These are phyloP conservation scores for Mariannaea elegans DNA, from an alignment of 2,329 filamentous ascomycete genomes.

Conservation along the genomic window DNA sequence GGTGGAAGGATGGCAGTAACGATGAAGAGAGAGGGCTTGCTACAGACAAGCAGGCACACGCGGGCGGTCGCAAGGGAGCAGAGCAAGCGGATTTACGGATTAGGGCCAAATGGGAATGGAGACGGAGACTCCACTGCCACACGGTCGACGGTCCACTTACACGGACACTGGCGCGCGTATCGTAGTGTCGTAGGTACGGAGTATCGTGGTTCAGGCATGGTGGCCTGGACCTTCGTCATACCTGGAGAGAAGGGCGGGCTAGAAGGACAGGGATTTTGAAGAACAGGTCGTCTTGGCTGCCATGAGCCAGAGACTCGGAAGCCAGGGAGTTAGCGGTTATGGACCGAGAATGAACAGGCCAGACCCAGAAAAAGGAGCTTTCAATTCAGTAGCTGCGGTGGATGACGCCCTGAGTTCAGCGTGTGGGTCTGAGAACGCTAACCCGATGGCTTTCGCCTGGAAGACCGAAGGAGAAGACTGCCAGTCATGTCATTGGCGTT, in stretches of 20 bases:
- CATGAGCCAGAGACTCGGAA: constrained; percentile 30
- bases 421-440: constrained; percentile 31
- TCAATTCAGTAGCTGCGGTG: constrained; percentile 19
- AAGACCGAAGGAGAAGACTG: constrained; percentile 19
- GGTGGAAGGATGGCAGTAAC: neutral
- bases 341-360: constrained; percentile 22
- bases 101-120: no score
- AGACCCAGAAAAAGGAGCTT: constrained; percentile 13
- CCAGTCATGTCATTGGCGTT: constrained; percentile 38
- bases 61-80: constrained; percentile 6
- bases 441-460: constrained; percentile 33
- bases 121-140: constrained; percentile 19
- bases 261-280: constrained; percentile 4
- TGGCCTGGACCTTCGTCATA: constrained; percentile 22
- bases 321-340: constrained; percentile 29
- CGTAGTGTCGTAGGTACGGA: neutral
- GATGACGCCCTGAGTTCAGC: constrained; percentile 23
- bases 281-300: neutral
- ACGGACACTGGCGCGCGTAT: constrained; percentile 17
- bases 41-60: neutral
- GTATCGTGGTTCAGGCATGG: neutral
- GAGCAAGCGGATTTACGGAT: no score
- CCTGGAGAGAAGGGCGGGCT: constrained; percentile 14
- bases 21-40: neutral
- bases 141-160: constrained; percentile 15